Percentiles rank a stretch among this genome's conserved stretches.
phyloP scores from a whole-genome alignment of 1,284 basidiomycete genomes.

The Ustilago cynodontis region DNA sequence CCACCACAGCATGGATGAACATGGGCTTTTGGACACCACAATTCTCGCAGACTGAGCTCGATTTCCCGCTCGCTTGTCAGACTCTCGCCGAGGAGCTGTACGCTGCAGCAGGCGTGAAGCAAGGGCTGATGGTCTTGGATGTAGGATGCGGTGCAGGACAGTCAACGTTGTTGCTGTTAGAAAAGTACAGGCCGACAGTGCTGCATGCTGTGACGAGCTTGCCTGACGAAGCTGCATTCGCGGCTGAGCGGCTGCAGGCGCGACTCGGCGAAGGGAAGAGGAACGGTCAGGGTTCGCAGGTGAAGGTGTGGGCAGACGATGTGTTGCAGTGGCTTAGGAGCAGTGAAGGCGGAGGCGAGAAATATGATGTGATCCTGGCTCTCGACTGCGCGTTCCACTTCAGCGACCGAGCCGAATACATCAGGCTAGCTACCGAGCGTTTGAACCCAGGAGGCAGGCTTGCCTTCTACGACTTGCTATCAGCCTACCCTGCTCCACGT shows the following conservation, averaged over 20 bases:
- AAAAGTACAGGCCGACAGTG: slow-evolving; percentile 27
- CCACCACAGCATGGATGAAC: slow-evolving; percentile 62
- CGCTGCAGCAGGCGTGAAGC: slow-evolving; percentile 35
- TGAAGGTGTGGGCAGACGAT: slow-evolving; percentile 55
- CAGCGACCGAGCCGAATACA: slow-evolving; percentile 48
- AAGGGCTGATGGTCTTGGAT: slow-evolving; percentile 54
- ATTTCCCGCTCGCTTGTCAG: slow-evolving; percentile 48
- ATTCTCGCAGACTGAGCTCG: slow-evolving; percentile 23
- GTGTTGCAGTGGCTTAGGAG: slow-evolving; percentile 45
- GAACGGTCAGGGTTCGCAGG: background rate
- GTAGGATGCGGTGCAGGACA: slow-evolving; percentile 67
- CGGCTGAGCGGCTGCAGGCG: slow-evolving; percentile 21
- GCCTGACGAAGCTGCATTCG: slow-evolving; percentile 46
- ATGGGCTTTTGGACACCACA: slow-evolving; percentile 58
- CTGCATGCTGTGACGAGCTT: slow-evolving; percentile 66
- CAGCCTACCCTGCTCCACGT: slow-evolving; percentile 56
- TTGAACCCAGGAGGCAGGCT: slow-evolving; percentile 57
- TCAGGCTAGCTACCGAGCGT: slow-evolving; percentile 37
- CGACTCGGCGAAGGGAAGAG: slow-evolving; percentile 3
- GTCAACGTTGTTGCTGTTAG: slow-evolving; percentile 57
- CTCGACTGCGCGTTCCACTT: slow-evolving; percentile 70
- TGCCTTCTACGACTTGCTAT: slow-evolving; percentile 61
- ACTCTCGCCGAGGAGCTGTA: slow-evolving; percentile 56
- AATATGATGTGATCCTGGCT: slow-evolving; percentile 64
- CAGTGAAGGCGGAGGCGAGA: slow-evolving; percentile 13